phyloP scores from a whole-genome alignment of 129 eudicot genomes.

The Chrysanthemum lavandulifolium region DNA sequence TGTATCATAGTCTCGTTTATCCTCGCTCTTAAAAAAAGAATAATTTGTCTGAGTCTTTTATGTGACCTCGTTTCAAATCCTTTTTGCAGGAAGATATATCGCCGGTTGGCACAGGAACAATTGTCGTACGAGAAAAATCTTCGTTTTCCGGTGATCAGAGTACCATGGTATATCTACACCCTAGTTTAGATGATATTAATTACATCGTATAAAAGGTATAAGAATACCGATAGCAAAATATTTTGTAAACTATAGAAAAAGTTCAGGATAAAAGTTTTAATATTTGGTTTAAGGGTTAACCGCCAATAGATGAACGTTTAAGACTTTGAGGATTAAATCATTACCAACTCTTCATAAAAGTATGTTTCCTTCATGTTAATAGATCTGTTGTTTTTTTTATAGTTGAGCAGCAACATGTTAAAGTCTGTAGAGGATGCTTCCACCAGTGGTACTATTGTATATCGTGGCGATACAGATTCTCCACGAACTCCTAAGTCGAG shows the following conservation, averaged over 20 bases:
- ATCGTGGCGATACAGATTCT: slow-evolving; percentile 79
- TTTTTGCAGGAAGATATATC: slow-evolving; percentile 55
- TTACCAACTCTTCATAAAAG: neutral
- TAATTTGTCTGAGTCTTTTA: neutral
- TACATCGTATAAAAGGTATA: neutral
- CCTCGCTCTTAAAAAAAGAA: too few relatives aligned
- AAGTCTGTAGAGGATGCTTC: slow-evolving; percentile 69
- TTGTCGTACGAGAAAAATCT: slow-evolving; percentile 58
- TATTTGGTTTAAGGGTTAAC: neutral
- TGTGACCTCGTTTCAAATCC: neutral
- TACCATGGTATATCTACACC: slow-evolving; percentile 40
- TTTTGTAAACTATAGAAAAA: too few relatives aligned
- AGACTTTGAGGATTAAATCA: neutral
- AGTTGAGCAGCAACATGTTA: slow-evolving; percentile 60
- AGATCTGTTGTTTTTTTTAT: neutral
- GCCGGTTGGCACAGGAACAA: slow-evolving; percentile 67
- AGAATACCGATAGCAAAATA: too few relatives aligned
- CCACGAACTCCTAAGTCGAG: slow-evolving; percentile 78
- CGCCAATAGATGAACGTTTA: neutral
- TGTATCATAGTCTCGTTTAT: too few relatives aligned
- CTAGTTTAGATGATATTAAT: slow-evolving; percentile 13
- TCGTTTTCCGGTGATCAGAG: slow-evolving; percentile 49
- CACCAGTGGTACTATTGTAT: slow-evolving; percentile 70
- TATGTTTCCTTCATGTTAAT: neutral
- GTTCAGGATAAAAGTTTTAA: too few relatives aligned